These are phyloP conservation scores for Trypanosoma avium DNA, from an alignment of 208 protist genomes.

Conservation along the genomic window DNA sequence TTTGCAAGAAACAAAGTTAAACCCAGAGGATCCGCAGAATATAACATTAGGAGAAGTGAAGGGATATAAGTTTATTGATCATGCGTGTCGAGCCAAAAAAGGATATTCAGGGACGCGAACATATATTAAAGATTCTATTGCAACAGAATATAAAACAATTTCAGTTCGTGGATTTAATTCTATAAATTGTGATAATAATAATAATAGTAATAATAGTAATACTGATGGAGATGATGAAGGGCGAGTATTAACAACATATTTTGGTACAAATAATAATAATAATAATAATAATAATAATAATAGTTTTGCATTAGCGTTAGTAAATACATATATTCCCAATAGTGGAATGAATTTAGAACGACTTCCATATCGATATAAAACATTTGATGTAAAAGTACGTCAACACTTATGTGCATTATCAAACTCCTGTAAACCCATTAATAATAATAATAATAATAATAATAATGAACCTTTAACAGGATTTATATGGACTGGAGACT, in stretches of 20 bases:
- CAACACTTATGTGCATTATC: conserved; percentile 47
- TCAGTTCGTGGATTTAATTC: conserved; percentile 14
- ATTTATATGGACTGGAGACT: conserved; percentile 93
- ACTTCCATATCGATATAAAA: conserved; percentile 78
- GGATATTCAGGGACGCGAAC: conserved; percentile 90
- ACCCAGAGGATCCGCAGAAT: conserved; percentile 54
- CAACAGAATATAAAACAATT: conserved; percentile 8
- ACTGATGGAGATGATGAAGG: conserved; percentile 75
- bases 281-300: conserved; percentile 6
- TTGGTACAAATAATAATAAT: conserved; percentile 22
- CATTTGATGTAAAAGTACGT: conserved; percentile 78
- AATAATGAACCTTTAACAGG: conserved; percentile 22
- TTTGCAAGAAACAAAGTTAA: conserved; percentile 94
- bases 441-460: background rate
- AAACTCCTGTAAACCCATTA: conserved; percentile 23
- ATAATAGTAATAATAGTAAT: background rate
- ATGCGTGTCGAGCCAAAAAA: conserved; percentile 71
- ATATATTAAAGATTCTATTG: conserved; percentile 46
- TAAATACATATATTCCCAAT: conserved; percentile 95
- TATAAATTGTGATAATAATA: background rate
- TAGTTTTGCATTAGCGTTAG: conserved; percentile 52
- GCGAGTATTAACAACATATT: conserved; percentile 84
- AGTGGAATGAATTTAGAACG: conserved; percentile 87
- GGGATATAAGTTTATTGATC: conserved; percentile 79
- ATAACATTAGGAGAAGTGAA: conserved; percentile 52